Evolutionary conservation across 306 rosid species (phyloP), one percentile per base, ranked within the genome.

Genomic region (Cucumis hystrix): DNA sequence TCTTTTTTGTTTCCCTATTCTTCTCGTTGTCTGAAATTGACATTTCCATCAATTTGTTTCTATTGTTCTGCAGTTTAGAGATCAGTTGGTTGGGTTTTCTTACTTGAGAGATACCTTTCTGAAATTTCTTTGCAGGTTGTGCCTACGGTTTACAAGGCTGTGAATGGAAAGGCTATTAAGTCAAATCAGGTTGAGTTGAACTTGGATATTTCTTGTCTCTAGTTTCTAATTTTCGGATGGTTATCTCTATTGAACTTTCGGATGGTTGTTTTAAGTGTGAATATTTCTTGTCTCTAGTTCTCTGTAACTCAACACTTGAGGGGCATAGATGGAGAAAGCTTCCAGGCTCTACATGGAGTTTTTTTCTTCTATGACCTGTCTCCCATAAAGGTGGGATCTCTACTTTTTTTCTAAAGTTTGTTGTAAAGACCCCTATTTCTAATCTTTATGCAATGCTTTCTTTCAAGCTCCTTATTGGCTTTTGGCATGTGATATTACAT

Each of bases 341-440:
- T 92, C 79, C 98, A 88, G 83, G 88, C 90, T 80, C 91, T 95
- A 67, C 98, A 97, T 16, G 98, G 98, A 74, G 97, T 95, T 47
- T 92, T 92, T 83, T 95, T 92, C 92, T 90, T 92, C 79, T 92
- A 95, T 79, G 97, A 95, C 81, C 93, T 95, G 79, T 95, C 98
- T 83, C 98, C 97, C 62, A 95, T 95, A 75, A 92, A 92, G 97
- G 97, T 92, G 78, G 16, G 30, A 39, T 64, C 60, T 78, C 66
- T 39, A 79, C 78, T 57, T 66, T 76, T 75, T 65, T 49, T 77
- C 59, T 13, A 20, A 28, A n/a, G 77, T 79, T 51, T 71, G 56
- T 68, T 70, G 57, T 14, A 45, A 70, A 21, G 58, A 20, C n/a
- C 55, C 15, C 1, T 8, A 25, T 20, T 68, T 69, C 5, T 7